Percentiles rank a stretch among this genome's conserved stretches.
Conservation (phyloP, 1,139 yeast species). For the Candida anutae region DNA sequence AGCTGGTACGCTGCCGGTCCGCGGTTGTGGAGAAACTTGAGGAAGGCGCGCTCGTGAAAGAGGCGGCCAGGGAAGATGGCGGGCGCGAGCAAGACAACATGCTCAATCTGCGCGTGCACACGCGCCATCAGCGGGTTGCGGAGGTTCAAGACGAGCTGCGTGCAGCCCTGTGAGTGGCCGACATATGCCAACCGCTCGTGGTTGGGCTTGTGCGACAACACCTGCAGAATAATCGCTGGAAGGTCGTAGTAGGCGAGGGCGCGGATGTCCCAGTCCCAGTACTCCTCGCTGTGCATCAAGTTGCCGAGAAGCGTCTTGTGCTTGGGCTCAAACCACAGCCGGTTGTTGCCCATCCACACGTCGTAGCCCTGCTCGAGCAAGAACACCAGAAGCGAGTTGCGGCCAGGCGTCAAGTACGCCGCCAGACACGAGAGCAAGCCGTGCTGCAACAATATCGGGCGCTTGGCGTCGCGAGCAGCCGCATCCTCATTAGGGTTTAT, state of each 20-base stretch:
- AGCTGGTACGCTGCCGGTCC: slow-evolving; percentile 29
- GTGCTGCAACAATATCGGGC: slow-evolving; percentile 71
- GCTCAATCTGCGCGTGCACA: slow-evolving; percentile 45
- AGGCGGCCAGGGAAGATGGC: slow-evolving; percentile 83
- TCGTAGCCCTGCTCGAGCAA: slow-evolving; percentile 64
- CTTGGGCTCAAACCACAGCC: slow-evolving; percentile 74
- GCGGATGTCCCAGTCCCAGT: slow-evolving; percentile 82
- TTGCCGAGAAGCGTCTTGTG: slow-evolving; percentile 38
- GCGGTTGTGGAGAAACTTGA: slow-evolving; percentile 45
- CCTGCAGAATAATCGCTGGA: slow-evolving; percentile 61
- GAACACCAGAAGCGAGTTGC: slow-evolving; percentile 63
- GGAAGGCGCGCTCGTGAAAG: slow-evolving; percentile 48
- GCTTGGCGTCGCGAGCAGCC: slow-evolving; percentile 19
- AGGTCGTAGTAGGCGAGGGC: slow-evolving; percentile 77
- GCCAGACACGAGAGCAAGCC: slow-evolving; percentile 87
- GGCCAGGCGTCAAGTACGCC: slow-evolving; percentile 72
- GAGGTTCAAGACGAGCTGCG: slow-evolving; percentile 65
- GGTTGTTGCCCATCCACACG: slow-evolving; percentile 90
- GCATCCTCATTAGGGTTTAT: slow-evolving; percentile 41
- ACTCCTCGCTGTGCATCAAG: slow-evolving; percentile 41
- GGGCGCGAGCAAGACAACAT: slow-evolving; percentile 77
- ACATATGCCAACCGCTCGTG: slow-evolving; percentile 50
- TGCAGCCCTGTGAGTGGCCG: slow-evolving; percentile 92
- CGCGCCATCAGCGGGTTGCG: slow-evolving; percentile 24
- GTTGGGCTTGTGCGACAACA: slow-evolving; percentile 35